Base-by-base conservation (phyloP, 1,284 basidiomycete species). In the Singerocomus inundabilis region DNA sequence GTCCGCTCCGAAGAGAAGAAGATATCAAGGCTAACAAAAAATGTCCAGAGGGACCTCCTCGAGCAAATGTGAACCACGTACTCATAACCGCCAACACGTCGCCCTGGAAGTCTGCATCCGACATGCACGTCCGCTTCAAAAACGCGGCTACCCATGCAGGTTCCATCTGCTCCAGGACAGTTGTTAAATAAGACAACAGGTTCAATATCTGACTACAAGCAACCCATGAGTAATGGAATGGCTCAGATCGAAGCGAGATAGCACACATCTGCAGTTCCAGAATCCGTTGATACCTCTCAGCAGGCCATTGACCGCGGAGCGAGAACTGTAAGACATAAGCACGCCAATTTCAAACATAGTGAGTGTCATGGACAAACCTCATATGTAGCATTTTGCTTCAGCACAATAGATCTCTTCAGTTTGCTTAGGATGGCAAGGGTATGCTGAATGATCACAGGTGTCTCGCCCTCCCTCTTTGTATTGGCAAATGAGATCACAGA, bases 101-200 rank as follows among this genome's bases (percentile, higher is more conserved):
- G 3, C 91, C 92, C 51, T 93, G 82, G 59, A 94, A 94, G 54
- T 85, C 80, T 0, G 87, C 79, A 63, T 94, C 90, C 12, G 85
- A 70, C 54, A 94, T 80, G 1, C 89, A 76, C 0, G 90, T 91
- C 18, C 91, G 72, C 16, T 79, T 78, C 15, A 94, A 73, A 53
- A 93, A 82, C 0, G 91, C 91, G 26, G 78, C 79, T 16, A 81
- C 79, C 91, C 87, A 94, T 13, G 78, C 72, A 0, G 82, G 80
- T 46, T 89, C 84, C 44, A 89, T 71, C 52, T 82, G 77, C 51
- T 82, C 79, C 6, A 85, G 70, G 6, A 84, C 75, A 1, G 83
- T 84, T 68, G 82, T 73, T 13, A 89, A 65, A 58, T 88, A 80
- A 1, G 82, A 83, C 2, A 89, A 70, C 1, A 78, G 73, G 56